Conservation (phyloP, 2,329 filamentous ascomycete species). For the Fusarium albidum region DNA sequence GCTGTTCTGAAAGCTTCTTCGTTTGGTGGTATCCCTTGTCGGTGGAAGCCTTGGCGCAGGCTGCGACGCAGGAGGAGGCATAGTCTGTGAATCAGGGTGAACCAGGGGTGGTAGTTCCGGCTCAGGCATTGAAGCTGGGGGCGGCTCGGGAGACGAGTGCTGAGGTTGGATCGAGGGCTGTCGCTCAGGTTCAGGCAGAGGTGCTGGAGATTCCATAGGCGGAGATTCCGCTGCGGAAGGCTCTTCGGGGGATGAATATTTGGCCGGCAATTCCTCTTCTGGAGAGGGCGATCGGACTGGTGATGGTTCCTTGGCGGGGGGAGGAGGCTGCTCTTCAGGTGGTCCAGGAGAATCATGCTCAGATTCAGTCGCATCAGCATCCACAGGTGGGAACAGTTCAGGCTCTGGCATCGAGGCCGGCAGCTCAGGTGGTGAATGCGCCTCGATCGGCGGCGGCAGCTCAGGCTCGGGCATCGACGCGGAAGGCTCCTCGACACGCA, state of each 20-base stretch:
- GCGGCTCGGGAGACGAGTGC: conserved; percentile 13
- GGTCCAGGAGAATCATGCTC: background rate
- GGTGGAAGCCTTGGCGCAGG: conserved; percentile 38
- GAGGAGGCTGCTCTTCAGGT: conserved; percentile 4
- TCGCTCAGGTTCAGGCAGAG: background rate
- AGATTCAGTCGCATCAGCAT: background rate
- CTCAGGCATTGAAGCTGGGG: conserved; percentile 27
- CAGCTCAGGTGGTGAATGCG: conserved; percentile 7
- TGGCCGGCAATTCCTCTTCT: background rate
- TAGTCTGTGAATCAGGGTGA: conserved; percentile 7
- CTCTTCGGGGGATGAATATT: too few species aligned
- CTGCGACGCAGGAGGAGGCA: conserved; percentile 14
- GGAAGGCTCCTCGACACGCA: conserved; percentile 11
- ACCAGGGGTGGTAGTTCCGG: conserved; percentile 20
- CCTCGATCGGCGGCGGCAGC: conserved; percentile 1
- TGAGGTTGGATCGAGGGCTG: conserved; percentile 4
- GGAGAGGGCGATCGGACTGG: conserved; percentile 6
- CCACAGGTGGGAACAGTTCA: background rate
- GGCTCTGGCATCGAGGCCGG: conserved; percentile 26
- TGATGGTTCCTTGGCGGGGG: conserved; percentile 7
- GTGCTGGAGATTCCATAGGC: background rate
- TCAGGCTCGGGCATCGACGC: conserved; percentile 31
- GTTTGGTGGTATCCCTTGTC: conserved; percentile 61
- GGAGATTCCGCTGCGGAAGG: background rate
- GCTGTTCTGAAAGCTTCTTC: conserved; percentile 67